Base-by-base conservation (phyloP, 768 basidiomycete genomes). In the Tubosaeta sp. region DNA sequence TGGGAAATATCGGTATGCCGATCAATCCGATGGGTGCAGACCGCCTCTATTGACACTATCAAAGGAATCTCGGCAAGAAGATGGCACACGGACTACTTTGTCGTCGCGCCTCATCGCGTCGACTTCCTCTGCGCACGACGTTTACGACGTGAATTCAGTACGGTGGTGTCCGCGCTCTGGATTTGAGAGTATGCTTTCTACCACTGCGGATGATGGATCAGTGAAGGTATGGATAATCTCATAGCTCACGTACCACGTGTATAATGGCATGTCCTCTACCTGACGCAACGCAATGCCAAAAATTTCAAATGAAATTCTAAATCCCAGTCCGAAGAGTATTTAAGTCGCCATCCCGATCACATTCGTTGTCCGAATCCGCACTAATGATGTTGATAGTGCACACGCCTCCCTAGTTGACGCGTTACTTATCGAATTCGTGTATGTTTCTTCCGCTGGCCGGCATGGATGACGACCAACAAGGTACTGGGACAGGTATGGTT, bases 131-230 rank as follows among this genome's bases (percentile, higher is more conserved):
- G 86, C 91, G 1, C 97, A 99, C 62, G 88, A 81, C 1, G 84
- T 91, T 1, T 75, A 81, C 59, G 97, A 99, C 64, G 79, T 94
- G 25, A 98, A 99, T 69, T 74, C 81, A 11, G 78, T 95, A 19
- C 75, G 77, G 3, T 98, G 94, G 92, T 93, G 91, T 70, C 80
- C 85, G 2, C 72, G 86, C 33, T 64, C 71, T 17, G 87, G 85
- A 1, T 76, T 74, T 44, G 76, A 82, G 54, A 78, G 86, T 55
- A 48, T 95, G 4, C 69, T 97, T 3, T 90, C 88, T 2, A 91
- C 87, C 2, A 81, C 85, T 5, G 93, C 89, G 0, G 95, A 99
- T 63, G 95, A 97, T 66, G 89, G 92, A 8, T 65, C 73, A 29
- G 78, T 88, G 13, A 83, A 80, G 60, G 77, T 97, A n/a, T 99